Evolutionary conservation across 169 alveolate species (phyloP).

Genomic region (Perkinsus marinus): DNA sequence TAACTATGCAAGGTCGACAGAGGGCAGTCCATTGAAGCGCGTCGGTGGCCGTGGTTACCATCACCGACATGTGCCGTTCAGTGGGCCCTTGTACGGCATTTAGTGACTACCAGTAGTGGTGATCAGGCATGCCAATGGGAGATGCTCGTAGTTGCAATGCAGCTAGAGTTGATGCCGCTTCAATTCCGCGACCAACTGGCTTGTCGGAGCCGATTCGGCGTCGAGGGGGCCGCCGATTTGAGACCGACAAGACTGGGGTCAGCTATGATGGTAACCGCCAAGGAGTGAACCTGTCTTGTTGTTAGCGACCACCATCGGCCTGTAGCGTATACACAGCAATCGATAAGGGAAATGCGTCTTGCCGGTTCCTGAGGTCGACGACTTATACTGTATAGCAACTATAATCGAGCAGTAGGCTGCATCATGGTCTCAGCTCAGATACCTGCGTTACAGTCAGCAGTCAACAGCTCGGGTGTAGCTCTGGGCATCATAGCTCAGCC

Average conservation of each 20-base stretch:
- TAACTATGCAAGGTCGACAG: neutral
- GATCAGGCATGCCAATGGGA: neutral
- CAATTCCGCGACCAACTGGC: neutral
- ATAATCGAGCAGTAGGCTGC: neutral
- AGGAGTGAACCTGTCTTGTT: neutral
- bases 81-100: neutral
- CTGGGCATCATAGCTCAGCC: neutral
- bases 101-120: neutral
- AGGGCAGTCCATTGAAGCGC: neutral
- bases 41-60: neutral
- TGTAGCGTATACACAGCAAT: neutral
- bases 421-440: neutral
- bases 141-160: neutral
- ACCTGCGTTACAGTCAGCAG: neutral
- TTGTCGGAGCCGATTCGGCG: neutral
- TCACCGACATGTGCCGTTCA: neutral
- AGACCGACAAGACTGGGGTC: neutral
- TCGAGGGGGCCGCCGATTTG: neutral
- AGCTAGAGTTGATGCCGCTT: neutral
- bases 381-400: neutral
- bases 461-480: neutral
- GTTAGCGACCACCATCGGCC: neutral
- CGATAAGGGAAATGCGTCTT: neutral
- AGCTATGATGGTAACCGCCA: neutral
- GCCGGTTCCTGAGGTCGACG: neutral